Base-by-base conservation (phyloP, 257 asterid species). In the Nemophila menziesii region DNA sequence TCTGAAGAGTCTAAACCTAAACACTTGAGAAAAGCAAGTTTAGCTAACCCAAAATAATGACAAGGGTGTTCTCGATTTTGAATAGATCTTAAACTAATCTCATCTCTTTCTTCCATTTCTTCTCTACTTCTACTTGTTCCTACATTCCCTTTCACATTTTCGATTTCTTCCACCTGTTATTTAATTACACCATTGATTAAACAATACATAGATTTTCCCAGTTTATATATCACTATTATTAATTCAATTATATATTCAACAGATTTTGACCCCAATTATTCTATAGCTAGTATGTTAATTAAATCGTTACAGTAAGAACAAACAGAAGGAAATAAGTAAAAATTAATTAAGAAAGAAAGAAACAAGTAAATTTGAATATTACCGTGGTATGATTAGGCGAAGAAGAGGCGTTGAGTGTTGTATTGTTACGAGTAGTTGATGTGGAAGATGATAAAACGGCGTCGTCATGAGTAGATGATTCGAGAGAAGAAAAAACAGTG, bases 21-120 rank as follows among this genome's bases (percentile, higher is more conserved):
- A 37, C 92, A 79, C 65, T 79, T 80, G 5, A 80, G 62, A 45
- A 73, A 48, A 4, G 92, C 87, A 22, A 48, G 66, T 56, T 70
- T 79, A 1, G 60, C 72, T 20, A 63, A 58, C 48, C 67, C 72
- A 2, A 73, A 44, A 47, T 62, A 80, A 66, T 54, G 66, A 68
- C 92, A 80, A 44, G 87, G 92, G 60, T 79, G 86, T 45, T 39
- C 48, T 16, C 79, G 63, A 37, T 23, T 67, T 12, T 40, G 53
- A 49, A 60, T 45, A 36, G 54, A 46, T 43, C 52, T 56, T 38
- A 27, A 42, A 39, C 55, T 12, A 24, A 14, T 19, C 22, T 37
- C 78, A 5, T 60, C 67, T 16, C 29, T 64, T 13, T 12, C 26
- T 14, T 20, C 27, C 18, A 44, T 62, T 16, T 62, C 38, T 42